Evolutionary conservation across 805 yeast genomes (phyloP).

Genomic region (Kodamaea leandrae): DNA sequence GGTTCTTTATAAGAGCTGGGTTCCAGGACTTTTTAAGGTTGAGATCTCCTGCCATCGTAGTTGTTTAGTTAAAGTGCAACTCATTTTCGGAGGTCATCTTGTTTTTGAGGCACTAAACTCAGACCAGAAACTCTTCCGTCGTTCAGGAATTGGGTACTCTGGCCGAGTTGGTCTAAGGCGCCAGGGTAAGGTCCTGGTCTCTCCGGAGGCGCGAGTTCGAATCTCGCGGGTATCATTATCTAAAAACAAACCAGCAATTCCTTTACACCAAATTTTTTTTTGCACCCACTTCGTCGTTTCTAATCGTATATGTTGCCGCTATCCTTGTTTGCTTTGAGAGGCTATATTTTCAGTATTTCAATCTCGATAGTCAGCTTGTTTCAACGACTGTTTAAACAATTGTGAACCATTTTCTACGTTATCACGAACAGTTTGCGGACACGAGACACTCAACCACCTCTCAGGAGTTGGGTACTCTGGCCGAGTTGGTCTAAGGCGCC

Average conservation of each 20-base stretch:
- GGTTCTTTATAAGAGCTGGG: constrained; percentile 83
- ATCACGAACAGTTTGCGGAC: too few relatives aligned
- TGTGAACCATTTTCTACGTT: not conserved
- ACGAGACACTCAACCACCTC: too few relatives aligned
- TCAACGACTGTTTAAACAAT: not conserved
- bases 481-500: constrained; percentile 24
- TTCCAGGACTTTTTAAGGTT: constrained; percentile 96
- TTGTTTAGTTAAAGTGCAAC: not conserved
- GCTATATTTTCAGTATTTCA: too few relatives aligned
- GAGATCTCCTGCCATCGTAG: constrained; percentile 69
- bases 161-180: constrained; percentile 24
- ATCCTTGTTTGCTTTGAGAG: too few relatives aligned
- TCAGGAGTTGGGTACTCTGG: constrained; percentile 22
- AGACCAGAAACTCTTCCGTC: not conserved
- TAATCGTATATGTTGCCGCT: too few relatives aligned
- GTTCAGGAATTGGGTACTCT: constrained; percentile 20
- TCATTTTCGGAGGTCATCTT: too few relatives aligned
- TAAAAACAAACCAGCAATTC: constrained; percentile 17
- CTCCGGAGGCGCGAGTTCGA: constrained; percentile 23
- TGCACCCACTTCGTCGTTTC: not conserved
- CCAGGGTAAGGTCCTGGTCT: constrained; percentile 24
- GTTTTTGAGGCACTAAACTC: too few relatives aligned
- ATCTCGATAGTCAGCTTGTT: too few relatives aligned
- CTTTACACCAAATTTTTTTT: constrained; percentile 13
- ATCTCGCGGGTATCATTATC: constrained; percentile 22